phyloP scores from a whole-genome alignment of 2,329 filamentous ascomycete species.

The Helminthosporium solani region DNA sequence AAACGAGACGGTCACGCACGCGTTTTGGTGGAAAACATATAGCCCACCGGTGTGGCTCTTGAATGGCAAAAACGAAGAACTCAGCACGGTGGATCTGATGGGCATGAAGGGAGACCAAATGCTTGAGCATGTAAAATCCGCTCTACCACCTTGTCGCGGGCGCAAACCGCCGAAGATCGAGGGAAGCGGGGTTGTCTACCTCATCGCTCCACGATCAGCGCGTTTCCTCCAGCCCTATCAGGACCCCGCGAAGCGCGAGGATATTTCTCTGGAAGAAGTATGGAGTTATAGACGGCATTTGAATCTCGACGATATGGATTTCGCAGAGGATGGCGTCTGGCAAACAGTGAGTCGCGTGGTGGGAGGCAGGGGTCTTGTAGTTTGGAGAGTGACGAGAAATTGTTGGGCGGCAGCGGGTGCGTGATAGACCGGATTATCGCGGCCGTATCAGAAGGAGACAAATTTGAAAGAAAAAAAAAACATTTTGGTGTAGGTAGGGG shows the following conservation, averaged over 20 bases:
- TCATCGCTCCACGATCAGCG: conserved; percentile 73
- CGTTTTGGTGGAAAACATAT: conserved; percentile 85
- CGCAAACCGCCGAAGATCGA: conserved; percentile 41
- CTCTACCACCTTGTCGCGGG: conserved; percentile 52
- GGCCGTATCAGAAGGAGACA: too few species aligned
- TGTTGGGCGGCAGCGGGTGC: conserved; percentile 30
- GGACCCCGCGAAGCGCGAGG: conserved; percentile 25
- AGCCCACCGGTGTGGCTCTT: conserved; percentile 79
- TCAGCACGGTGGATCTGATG: conserved; percentile 74
- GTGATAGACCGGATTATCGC: background rate
- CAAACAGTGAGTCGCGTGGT: conserved; percentile 68
- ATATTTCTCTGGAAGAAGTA: conserved; percentile 66
- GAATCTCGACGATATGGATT: conserved; percentile 79
- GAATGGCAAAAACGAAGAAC: conserved; percentile 70
- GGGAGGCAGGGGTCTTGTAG: conserved; percentile 47
- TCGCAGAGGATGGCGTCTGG: conserved; percentile 74
- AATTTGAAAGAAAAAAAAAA: too few species aligned
- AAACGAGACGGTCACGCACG: conserved; percentile 63
- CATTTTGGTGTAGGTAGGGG: too few species aligned
- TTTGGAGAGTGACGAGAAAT: conserved; percentile 46
- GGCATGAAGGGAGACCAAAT: conserved; percentile 64
- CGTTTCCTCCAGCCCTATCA: conserved; percentile 64
- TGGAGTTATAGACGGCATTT: conserved; percentile 69
- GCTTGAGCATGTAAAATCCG: conserved; percentile 57
- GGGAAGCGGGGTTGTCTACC: conserved; percentile 52